Evolutionary conservation across 176 grass and related monocot species (phyloP), one percentile per base, ranked within the genome.

Genomic region (Elaeis guineensis): DNA sequence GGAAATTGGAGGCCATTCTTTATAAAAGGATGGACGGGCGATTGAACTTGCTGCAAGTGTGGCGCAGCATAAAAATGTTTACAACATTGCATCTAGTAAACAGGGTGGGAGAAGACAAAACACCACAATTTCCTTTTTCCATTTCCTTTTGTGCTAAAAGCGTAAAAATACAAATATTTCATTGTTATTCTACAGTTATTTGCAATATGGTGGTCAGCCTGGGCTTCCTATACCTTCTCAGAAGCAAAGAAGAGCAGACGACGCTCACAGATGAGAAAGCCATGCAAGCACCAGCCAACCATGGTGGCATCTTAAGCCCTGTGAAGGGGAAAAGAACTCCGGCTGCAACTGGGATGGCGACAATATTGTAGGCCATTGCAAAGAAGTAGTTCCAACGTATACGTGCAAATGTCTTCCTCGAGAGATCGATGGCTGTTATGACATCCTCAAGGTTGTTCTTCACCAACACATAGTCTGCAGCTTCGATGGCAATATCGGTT

Each of bases 261-360:
- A 98, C 93, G 19, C 87, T 98, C 0, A 92, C 84, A 0, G 87
- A 92, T 4, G 93, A 98, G 57, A 98, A 89, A 1, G 93, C 87
- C 93, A 98, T 98, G 73, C 93, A 98, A 1, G 84, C 87, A 21
- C 93, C 93, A 0, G 93, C 93, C n/a, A 98, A 59, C 93, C 21
- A 92, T 2, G 80, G 89, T 2, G 89, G 89, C 89, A 92, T 83
- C 51, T 72, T 65, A 57, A 92, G 16, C 2, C 89, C 79, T 0
- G 73, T 78, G 55, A 92, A 64, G 1, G 89, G 89, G 74, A 87
- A 92, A 15, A 92, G 80, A 0, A 75, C 68, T 0, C 89, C 89
- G 0, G 83, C 83, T 1, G 89, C 89, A 7, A 92, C 30, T 0
- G 89, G 89, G 16, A 92, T 92, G 8, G 83, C 83, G 3, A 92